Percentiles rank a stretch among this genome's conserved stretches.
These are phyloP conservation scores for Phytophthora sp. DNA, from an alignment of 352 stramenopile genomes.

Conservation along the genomic window DNA sequence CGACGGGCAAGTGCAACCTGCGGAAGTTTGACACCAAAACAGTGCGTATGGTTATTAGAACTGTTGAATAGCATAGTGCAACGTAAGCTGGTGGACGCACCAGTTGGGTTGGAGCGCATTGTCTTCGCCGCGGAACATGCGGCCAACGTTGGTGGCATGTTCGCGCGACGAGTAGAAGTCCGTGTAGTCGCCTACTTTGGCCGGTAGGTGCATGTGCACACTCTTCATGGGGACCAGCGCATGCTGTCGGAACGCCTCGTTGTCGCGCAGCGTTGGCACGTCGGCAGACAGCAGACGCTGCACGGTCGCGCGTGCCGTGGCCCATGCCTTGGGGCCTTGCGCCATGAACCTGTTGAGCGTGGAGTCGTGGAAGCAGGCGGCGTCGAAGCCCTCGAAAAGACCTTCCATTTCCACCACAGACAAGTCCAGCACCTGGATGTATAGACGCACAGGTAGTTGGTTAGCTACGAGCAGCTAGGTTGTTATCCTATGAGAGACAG, in stretches of 20 bases:
- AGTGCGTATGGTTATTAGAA: neutral
- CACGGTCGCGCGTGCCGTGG: conserved; percentile 82
- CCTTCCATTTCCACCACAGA: conserved; percentile 89
- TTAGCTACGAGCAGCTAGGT: neutral
- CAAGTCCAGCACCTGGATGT: conserved; percentile 84
- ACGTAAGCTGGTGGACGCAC: conserved; percentile 24
- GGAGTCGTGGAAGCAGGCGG: conserved; percentile 72
- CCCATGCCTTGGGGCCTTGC: conserved; percentile 88
- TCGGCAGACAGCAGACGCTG: conserved; percentile 85
- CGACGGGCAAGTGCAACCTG: conserved; percentile 95
- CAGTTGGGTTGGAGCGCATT: conserved; percentile 98
- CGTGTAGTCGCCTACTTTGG: conserved; percentile 96
- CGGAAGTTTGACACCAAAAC: neutral
- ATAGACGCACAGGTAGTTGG: neutral
- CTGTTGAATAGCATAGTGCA: neutral
- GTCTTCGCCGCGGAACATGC: conserved; percentile 94
- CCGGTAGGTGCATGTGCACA: conserved; percentile 92
- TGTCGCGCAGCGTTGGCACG: conserved; percentile 79
- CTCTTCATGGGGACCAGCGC: conserved; percentile 84
- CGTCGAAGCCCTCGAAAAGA: conserved; percentile 88
- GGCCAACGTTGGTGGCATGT: conserved; percentile 96
- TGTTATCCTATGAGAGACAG: neutral
- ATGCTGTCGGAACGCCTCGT: conserved; percentile 70
- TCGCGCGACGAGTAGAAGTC: conserved; percentile 98
- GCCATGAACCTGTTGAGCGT: conserved; percentile 95